phyloP scores from a whole-genome alignment of 2,329 filamentous ascomycete species.

The Fusarium sp. region DNA sequence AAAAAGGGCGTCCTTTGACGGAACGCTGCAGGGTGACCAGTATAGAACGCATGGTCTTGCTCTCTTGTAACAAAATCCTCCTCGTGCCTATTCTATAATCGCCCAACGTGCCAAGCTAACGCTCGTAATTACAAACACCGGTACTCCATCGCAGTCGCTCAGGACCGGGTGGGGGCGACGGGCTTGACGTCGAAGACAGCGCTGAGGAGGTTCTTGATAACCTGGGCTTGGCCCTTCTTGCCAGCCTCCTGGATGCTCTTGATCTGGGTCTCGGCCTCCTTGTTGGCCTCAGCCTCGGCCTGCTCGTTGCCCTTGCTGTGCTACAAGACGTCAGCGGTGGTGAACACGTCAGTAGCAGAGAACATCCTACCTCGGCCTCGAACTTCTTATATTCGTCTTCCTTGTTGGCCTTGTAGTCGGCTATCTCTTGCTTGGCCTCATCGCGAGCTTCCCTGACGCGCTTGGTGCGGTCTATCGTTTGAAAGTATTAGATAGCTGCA shows the following conservation, averaged over 20 bases:
- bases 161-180: conserved; percentile 60
- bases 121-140: conserved; percentile 32
- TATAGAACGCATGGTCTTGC: conserved; percentile 35
- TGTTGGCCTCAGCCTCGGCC: conserved; percentile 84
- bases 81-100: conserved; percentile 27
- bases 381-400: conserved; percentile 96
- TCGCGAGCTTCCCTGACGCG: conserved; percentile 95
- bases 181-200: conserved; percentile 90
- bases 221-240: conserved; percentile 81
- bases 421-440: conserved; percentile 98
- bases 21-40: conserved; percentile 29
- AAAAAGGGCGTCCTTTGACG: conserved; percentile 30
- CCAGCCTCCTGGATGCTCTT: conserved; percentile 85
- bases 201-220: conserved; percentile 84
- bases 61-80: conserved; percentile 33
- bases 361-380: conserved; percentile 73
- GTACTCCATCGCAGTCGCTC: conserved; percentile 31
- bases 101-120: conserved; percentile 24
- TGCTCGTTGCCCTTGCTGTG: conserved; percentile 90
- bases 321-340: conserved; percentile 61
- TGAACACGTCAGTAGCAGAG: no score
- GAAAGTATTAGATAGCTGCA: conserved; percentile 6
- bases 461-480: conserved; percentile 78
- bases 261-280: conserved; percentile 82
- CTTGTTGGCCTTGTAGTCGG: conserved; percentile 89